These are phyloP conservation scores for Heimioporus sp. DNA, from an alignment of 768 basidiomycete species.

Conservation along the genomic window DNA sequence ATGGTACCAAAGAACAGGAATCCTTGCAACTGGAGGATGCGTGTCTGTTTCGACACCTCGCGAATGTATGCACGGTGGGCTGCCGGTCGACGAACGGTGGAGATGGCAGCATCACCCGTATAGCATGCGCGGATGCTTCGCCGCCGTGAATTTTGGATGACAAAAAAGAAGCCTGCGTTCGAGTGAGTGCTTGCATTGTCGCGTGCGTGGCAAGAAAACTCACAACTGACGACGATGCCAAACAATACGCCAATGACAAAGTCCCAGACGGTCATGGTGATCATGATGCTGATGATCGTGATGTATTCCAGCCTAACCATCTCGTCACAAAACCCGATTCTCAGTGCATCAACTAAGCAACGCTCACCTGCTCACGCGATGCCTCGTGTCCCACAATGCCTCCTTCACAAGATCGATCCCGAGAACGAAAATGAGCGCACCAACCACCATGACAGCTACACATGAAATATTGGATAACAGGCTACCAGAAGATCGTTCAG, in stretches of 20 bases:
- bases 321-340: slow-evolving; percentile 2
- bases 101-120: slow-evolving; percentile 81
- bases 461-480: not conserved
- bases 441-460: slow-evolving; percentile 86
- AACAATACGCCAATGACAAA: slow-evolving; percentile 93
- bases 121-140: slow-evolving; percentile 81
- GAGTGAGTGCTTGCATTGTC: not conserved
- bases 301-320: slow-evolving; percentile 66
- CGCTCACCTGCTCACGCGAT: slow-evolving; percentile 75
- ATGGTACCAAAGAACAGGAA: slow-evolving; percentile 96
- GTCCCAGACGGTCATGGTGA: slow-evolving; percentile 92
- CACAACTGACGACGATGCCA: slow-evolving; percentile 89
- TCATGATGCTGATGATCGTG: slow-evolving; percentile 82
- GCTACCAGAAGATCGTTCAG: not conserved
- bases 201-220: slow-evolving; percentile 22
- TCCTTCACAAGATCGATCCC: slow-evolving; percentile 95
- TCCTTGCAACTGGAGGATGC: slow-evolving; percentile 86
- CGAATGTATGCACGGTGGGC: slow-evolving; percentile 86
- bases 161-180: slow-evolving; percentile 82
- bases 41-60: slow-evolving; percentile 91
- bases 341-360: not conserved
- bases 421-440: slow-evolving; percentile 89
- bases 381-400: slow-evolving; percentile 93
- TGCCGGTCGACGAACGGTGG: slow-evolving; percentile 87
- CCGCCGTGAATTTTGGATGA: slow-evolving; percentile 89